Evolutionary conservation across 306 rosid genomes (phyloP).

Genomic region (Dalbergia cochinchinensis): DNA sequence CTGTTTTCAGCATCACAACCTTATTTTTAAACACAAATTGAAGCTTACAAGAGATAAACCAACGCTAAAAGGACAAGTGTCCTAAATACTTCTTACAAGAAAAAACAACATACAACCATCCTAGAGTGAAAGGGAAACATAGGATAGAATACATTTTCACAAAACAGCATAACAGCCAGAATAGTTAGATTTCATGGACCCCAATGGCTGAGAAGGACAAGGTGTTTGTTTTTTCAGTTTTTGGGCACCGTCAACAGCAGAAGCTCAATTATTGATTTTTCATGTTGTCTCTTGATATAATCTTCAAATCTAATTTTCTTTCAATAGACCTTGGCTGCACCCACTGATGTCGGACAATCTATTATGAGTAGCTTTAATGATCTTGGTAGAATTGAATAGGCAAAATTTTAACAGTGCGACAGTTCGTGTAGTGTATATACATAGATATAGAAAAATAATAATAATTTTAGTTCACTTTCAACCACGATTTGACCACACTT

Average conservation of each 20-base stretch:
- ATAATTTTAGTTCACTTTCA: too few relatives aligned
- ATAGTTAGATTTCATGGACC: too few relatives aligned
- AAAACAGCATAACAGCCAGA: too few relatives aligned
- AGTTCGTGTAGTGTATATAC: too few relatives aligned
- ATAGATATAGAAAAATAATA: too few relatives aligned
- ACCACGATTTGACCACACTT: too few relatives aligned
- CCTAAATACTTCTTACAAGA: not conserved
- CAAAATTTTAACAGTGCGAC: not conserved
- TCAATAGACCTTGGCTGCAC: not conserved
- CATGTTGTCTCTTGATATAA: not conserved
- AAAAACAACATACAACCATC: not conserved
- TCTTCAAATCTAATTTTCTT: not conserved
- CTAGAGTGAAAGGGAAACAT: not conserved
- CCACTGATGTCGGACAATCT: not conserved
- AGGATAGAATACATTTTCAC: not conserved
- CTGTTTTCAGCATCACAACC: not conserved
- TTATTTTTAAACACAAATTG: not conserved
- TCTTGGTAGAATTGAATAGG: not conserved
- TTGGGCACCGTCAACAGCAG: too few relatives aligned
- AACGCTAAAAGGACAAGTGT: not conserved
- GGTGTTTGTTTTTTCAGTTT: too few relatives aligned
- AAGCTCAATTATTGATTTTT: not conserved
- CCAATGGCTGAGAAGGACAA: too few relatives aligned
- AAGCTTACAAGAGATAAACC: not conserved
- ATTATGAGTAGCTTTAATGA: not conserved